Evolutionary conservation across 495 filamentous ascomycete species (phyloP), one percentile per base, ranked within the genome.

Genomic region (Penicillium crystallinum): DNA sequence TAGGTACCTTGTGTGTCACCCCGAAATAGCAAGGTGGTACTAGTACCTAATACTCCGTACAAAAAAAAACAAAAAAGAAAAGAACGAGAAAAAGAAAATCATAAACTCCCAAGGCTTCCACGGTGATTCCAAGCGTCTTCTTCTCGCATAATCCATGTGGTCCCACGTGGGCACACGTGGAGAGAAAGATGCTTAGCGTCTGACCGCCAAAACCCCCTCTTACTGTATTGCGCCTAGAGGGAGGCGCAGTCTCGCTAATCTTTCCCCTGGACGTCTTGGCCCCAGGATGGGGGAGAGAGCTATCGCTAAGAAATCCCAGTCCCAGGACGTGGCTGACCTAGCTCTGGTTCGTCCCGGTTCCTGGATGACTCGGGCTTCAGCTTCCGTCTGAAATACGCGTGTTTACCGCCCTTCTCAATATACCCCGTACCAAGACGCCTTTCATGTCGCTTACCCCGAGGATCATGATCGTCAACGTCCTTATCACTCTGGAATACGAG

Each of bases 141-240:
- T 55, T 50, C 49, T 61, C 35, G 46, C 58, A 58, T 48, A 58
- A 62, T 54, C 67, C 67, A 70, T 70, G 67, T 65, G 51, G 65
- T 62, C 57, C 63, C 69, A 72, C 69, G 69, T 72, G 69, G 59
- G 64, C 59, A 61, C 69, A 67, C 65, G 69, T 70, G 65, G 69
- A 63, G 63, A 51, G 69, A 27, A 10, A 63, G 63, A 55, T 58
- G 47, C 43, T 43, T 42, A 54, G 49, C 45, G 52, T 49, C 39
- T 57, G 56, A 52, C 45, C 54, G 51, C 51, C 47, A 38, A n/a
- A 49, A 48, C 58, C 59, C 53, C 42, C 53, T 56, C 50, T 49
- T 56, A 49, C 53, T 55, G 46, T 53, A 42, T 50, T 42, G 48
- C 48, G 48, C 19, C 10, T 50, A 50, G 48, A 50, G 38, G 29